Percentiles rank a stretch among this genome's conserved stretches.
These are phyloP conservation scores for Aspergillus haitiensis DNA, from an alignment of 495 filamentous ascomycete species.

Conservation along the genomic window DNA sequence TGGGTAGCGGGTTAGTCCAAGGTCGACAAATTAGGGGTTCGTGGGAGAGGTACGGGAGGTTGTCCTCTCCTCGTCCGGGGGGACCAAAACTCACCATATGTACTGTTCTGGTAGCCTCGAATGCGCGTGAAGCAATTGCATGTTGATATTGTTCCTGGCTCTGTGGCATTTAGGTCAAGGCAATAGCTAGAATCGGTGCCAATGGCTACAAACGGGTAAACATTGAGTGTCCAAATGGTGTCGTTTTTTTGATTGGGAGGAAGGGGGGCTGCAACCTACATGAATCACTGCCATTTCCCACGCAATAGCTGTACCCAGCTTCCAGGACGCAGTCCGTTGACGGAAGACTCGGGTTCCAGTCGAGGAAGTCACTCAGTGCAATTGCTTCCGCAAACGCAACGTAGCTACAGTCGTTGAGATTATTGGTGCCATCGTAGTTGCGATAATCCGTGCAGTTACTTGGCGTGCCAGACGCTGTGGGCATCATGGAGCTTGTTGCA, in stretches of 20 bases:
- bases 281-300: background rate
- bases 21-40: background rate
- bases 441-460: background rate
- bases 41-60: background rate
- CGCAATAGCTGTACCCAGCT: background rate
- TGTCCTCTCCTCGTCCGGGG: background rate
- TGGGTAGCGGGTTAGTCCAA: too few relatives aligned
- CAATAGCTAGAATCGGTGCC: too few relatives aligned
- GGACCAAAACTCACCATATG: too few relatives aligned
- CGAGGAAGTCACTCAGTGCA: background rate
- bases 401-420: background rate
- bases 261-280: too few relatives aligned
- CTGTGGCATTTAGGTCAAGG: too few relatives aligned
- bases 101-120: too few relatives aligned
- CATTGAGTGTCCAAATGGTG: too few relatives aligned
- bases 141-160: too few relatives aligned
- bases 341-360: conserved; percentile 1
- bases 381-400: background rate
- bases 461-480: background rate
- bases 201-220: too few relatives aligned
- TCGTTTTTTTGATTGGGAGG: too few relatives aligned
- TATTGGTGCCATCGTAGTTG: background rate
- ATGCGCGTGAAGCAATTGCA: too few relatives aligned
- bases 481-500: background rate
- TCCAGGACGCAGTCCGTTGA: background rate